phyloP scores from a whole-genome alignment of 2,329 filamentous ascomycete species.

The Alternaria rosae region DNA sequence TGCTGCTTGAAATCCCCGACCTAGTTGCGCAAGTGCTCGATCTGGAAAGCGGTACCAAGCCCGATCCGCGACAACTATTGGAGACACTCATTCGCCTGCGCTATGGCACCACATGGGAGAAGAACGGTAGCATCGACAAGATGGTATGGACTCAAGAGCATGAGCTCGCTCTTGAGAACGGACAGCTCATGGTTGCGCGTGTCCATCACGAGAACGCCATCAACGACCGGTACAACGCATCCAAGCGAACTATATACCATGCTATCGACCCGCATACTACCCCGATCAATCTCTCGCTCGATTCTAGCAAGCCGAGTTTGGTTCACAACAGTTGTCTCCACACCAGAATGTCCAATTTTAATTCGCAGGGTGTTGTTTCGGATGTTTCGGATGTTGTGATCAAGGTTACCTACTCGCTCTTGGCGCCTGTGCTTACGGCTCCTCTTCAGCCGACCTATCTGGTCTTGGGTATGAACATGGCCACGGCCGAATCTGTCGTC shows the following conservation, averaged over 20 bases:
- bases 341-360: neutral
- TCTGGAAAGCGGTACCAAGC: neutral
- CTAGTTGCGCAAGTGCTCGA: neutral
- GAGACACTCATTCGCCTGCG: neutral
- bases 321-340: neutral
- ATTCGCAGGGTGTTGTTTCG: neutral
- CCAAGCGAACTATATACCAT: neutral
- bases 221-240: neutral
- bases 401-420: neutral
- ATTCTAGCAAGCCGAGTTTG: neutral
- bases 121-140: neutral
- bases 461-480: neutral
- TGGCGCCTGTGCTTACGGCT: neutral
- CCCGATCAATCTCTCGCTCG: neutral
- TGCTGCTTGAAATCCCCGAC: neutral
- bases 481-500: neutral
- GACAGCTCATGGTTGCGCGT: neutral
- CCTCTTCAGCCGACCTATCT: neutral
- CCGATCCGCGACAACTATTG: neutral
- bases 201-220: neutral
- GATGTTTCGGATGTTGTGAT: neutral
- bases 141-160: neutral
- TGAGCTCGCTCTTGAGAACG: neutral
- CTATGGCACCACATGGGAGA: neutral
- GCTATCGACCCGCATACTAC: neutral